Evolutionary conservation across 495 filamentous ascomycete species (phyloP).

Genomic region (Immersiella caudata): DNA sequence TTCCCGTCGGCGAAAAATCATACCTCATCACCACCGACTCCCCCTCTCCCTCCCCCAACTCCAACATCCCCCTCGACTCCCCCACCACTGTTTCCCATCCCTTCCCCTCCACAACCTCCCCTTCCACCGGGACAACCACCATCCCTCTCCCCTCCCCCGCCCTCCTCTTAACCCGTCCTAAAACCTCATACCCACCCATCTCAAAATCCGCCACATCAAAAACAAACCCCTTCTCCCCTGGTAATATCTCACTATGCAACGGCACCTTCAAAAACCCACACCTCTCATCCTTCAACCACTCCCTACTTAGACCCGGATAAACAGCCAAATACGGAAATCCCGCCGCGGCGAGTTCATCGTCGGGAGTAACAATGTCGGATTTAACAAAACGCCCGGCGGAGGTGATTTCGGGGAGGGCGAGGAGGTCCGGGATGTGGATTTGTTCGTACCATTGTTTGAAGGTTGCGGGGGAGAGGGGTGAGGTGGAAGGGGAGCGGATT

Average conservation of each 20-base stretch:
- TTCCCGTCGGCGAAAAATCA: not conserved
- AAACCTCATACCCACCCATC: not conserved
- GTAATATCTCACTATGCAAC: not conserved
- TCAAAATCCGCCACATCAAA: slow-evolving; percentile 12
- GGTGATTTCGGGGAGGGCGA: not conserved
- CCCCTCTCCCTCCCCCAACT: not conserved
- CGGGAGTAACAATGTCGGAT: not conserved
- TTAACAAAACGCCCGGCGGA: not conserved
- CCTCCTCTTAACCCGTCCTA: not conserved
- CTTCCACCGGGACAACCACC: not conserved
- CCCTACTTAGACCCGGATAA: not conserved
- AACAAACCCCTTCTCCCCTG: not conserved
- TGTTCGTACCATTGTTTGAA: slow-evolving; percentile 10
- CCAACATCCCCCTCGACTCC: not conserved
- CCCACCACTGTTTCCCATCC: not conserved
- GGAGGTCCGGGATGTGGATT: slow-evolving; percentile 3
- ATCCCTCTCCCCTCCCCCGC: not conserved
- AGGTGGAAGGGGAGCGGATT: not conserved
- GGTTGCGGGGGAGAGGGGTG: not conserved
- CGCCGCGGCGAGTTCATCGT: not conserved
- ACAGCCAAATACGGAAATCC: slow-evolving; percentile 3
- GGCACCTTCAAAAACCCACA: slow-evolving; percentile 4
- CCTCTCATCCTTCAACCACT: not conserved
- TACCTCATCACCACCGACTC: not conserved
- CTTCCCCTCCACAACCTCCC: not conserved